Base-by-base conservation (phyloP, 2,329 filamentous ascomycete species). In the Verticillium klebahnii region DNA sequence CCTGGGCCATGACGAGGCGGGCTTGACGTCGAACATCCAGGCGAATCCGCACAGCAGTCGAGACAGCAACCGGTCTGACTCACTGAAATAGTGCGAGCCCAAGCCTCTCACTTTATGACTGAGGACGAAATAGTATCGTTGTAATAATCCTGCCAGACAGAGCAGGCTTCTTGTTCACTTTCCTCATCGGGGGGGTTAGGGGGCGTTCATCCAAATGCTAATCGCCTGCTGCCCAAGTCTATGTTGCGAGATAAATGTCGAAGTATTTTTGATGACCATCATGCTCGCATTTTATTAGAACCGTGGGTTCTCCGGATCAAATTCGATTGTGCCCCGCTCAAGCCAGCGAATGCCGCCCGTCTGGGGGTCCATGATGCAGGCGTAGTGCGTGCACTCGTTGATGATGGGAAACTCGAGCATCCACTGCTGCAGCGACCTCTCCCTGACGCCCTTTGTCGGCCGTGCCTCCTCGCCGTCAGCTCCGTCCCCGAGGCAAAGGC, bases 331-430 rank as follows among this genome's bases (percentile, higher is more conserved):
- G 11, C 58, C 61, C 5, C 58, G 61, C 34, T 68, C 63, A 9
- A 79, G 66, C 78, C 81, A 86, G 15, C 73, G 69, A 25, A 87
- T 72, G 14, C 72, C 71, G 0, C 84, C 83, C 15, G 69, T 70
- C 6, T 63, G 69, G 3, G 85, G 81, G 71, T 88, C 85, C 79
- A 89, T 80, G 32, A 88, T 72, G 23, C 79, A 78, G 4, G 80
- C 78, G 70, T 82, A 88, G 71, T 89, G 85, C 2, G 84, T 87
- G 39, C 74, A 76, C 61, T 85, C 81, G 67, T 87, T 88, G 17
- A 78, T 78, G 3, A 82, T 81, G 0, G 85, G 85, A 63, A 79
- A 82, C 15, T 72, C 73, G 25, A 74, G 73, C 9, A 86, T 72
- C 84, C 84, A 85, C 12, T 71, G 66, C 2, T 77, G 71, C 3